These are phyloP conservation scores for Pyrenula aspistea DNA, from an alignment of 495 filamentous ascomycete genomes.

Conservation along the genomic window DNA sequence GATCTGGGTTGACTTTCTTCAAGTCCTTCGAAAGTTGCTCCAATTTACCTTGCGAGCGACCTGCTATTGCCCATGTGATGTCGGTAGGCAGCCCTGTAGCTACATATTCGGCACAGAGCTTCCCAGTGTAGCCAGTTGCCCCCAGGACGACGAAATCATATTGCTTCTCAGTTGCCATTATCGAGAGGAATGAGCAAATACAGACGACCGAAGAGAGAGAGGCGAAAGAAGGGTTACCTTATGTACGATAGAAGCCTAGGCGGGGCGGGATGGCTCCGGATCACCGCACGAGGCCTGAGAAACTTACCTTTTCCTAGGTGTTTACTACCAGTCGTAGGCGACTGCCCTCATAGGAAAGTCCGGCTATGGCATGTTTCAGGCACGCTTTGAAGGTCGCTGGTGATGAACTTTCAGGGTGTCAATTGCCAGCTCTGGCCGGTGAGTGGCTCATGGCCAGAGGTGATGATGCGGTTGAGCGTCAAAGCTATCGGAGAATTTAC, in stretches of 20 bases:
- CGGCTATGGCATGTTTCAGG: neutral
- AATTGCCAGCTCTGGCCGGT: slow-evolving; percentile 9
- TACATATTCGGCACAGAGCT: slow-evolving; percentile 66
- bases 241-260: too few relatives aligned
- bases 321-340: too few relatives aligned
- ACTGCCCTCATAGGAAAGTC: neutral
- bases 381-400: neutral
- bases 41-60: slow-evolving; percentile 65
- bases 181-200: slow-evolving; percentile 11
- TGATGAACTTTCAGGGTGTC: slow-evolving; percentile 7
- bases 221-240: too few relatives aligned
- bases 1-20: slow-evolving; percentile 55
- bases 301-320: too few relatives aligned
- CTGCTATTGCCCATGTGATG: slow-evolving; percentile 83
- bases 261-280: too few relatives aligned
- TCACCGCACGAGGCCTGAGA: too few relatives aligned
- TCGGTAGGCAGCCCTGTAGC: slow-evolving; percentile 59
- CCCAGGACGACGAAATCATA: slow-evolving; percentile 82
- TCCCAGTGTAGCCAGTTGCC: slow-evolving; percentile 81
- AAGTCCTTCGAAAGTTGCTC: slow-evolving; percentile 52
- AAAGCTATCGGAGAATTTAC: neutral
- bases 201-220: too few relatives aligned
- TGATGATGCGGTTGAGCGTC: neutral
- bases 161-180: slow-evolving; percentile 36
- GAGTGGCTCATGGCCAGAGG: neutral